These are phyloP conservation scores for Epichloe sp. DNA, from an alignment of 2,329 filamentous ascomycete genomes.

Conservation along the genomic window DNA sequence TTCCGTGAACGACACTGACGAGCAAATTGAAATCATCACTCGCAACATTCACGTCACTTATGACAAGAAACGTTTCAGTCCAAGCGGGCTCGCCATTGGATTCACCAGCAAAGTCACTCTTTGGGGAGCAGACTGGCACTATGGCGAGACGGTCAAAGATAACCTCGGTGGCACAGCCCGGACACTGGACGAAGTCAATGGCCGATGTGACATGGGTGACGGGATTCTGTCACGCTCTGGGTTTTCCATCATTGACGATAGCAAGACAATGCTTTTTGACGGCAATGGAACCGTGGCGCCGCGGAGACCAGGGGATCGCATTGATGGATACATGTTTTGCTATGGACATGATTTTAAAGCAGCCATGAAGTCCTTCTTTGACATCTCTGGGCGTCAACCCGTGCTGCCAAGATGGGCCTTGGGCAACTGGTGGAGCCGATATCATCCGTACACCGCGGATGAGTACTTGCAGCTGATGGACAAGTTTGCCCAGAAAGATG, in stretches of 20 bases:
- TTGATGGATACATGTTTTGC: constrained; percentile 46
- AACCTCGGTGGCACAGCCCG: constrained; percentile 38
- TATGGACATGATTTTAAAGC: constrained; percentile 43
- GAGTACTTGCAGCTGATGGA: constrained; percentile 47
- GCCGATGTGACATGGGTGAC: constrained; percentile 32
- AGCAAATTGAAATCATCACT: constrained; percentile 41
- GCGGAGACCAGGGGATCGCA: constrained; percentile 27
- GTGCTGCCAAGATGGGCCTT: constrained; percentile 42
- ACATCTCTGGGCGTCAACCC: constrained; percentile 42
- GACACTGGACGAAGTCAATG: constrained; percentile 40
- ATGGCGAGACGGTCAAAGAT: constrained; percentile 25
- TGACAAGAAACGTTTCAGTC: constrained; percentile 41
- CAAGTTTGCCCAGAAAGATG: constrained; percentile 33
- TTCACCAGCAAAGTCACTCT: constrained; percentile 23
- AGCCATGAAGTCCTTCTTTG: constrained; percentile 40
- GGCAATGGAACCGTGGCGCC: constrained; percentile 37
- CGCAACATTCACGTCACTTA: constrained; percentile 42
- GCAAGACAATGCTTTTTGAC: constrained; percentile 42
- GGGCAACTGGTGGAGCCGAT: constrained; percentile 54
- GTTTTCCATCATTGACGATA: constrained; percentile 40
- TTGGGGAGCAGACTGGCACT: constrained; percentile 27
- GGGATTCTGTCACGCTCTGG: constrained; percentile 39
- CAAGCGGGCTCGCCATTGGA: constrained; percentile 33
- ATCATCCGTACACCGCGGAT: constrained; percentile 40
- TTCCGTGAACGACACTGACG: constrained; percentile 30